Evolutionary conservation across 163 green algal genomes (phyloP), one percentile per base, ranked within the genome.

Genomic region (Trebouxiophyceae sp.): DNA sequence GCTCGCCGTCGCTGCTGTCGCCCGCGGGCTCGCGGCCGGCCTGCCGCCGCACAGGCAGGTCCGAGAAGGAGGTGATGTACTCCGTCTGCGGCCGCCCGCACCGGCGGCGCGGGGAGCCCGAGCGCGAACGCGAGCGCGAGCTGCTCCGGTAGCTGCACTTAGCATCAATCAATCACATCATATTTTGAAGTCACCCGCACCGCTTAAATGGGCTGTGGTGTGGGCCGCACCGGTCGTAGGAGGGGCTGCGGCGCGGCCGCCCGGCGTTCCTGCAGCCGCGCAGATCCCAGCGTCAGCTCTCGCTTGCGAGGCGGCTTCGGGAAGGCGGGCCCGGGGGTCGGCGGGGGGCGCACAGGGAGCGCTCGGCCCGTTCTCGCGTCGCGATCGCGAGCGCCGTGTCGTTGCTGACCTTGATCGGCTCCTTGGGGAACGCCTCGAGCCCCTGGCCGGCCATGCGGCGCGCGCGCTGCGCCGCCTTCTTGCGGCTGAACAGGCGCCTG

Each of bases 401-500:
- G n/a, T n/a, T n/a, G n/a, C n/a, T n/a, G n/a, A n/a, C n/a, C n/a
- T n/a, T n/a, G n/a, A n/a, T n/a, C n/a, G n/a, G n/a, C n/a, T n/a
- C 39, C 16, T 50, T 50, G 39, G 39, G 39, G 39, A 50, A 50
- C 12, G 39, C 39, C 16, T 50, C 70, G 27, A 89, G 66, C 1
- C 84, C 85, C 73, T 85, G 75, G 5, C 85, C 85, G 26, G 73
- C 74, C 80, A 92, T 90, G 57, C 85, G 80, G 68, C 75, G 72
- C n/a, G 84, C 78, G 0, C 85, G 76, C 57, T 86, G 72, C 23
- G 71, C 67, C 8, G 76, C 69, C 57, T 81, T 85, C 70, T 91
- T 91, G 30, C 84, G 77, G 55, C 79, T 81, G 57, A 73, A 78
- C 8, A 71, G 31, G 24, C 73, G 72, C 59, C 80, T 76, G 62